phyloP scores from a whole-genome alignment of 139 green algal species.

The Eudorina sp. region DNA sequence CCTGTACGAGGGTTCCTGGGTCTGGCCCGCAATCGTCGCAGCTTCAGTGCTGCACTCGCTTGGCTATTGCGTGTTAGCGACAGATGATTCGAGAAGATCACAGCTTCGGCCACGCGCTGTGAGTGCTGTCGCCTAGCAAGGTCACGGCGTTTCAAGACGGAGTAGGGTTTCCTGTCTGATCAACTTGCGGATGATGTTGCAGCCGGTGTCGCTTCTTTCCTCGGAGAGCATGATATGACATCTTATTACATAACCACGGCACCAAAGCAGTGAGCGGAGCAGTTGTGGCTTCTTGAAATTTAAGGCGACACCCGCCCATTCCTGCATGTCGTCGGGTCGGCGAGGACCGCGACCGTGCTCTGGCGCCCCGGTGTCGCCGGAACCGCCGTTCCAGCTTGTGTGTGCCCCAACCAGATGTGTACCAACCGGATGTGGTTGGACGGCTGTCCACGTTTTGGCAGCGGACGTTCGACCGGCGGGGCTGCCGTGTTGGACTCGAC shows the following conservation, averaged over 20 bases:
- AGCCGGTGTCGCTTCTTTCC: neutral
- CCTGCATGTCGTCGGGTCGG: conserved; percentile 17
- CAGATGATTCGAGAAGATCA: conserved; percentile 1
- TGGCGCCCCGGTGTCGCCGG: too few relatives aligned
- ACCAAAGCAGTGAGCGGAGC: neutral
- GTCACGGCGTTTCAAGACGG: neutral
- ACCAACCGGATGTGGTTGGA: too few relatives aligned
- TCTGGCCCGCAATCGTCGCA: conserved; percentile 17
- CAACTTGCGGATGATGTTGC: neutral
- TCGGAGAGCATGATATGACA: neutral
- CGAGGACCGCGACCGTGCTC: too few relatives aligned
- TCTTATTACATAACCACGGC: neutral
- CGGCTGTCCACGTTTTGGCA: too few relatives aligned
- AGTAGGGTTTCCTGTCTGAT: conserved; percentile 24
- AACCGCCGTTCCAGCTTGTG: too few relatives aligned
- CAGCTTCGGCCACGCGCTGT: neutral
- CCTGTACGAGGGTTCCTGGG: conserved; percentile 1
- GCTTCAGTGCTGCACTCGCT: conserved; percentile 10
- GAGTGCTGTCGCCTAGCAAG: neutral
- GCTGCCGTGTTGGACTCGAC: too few relatives aligned
- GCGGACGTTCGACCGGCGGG: too few relatives aligned
- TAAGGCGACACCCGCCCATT: neutral
- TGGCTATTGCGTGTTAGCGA: neutral
- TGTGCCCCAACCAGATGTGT: too few relatives aligned
- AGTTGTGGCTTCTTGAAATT: neutral